Base-by-base conservation (phyloP, 768 basidiomycete genomes). In the Mycena rosella region DNA sequence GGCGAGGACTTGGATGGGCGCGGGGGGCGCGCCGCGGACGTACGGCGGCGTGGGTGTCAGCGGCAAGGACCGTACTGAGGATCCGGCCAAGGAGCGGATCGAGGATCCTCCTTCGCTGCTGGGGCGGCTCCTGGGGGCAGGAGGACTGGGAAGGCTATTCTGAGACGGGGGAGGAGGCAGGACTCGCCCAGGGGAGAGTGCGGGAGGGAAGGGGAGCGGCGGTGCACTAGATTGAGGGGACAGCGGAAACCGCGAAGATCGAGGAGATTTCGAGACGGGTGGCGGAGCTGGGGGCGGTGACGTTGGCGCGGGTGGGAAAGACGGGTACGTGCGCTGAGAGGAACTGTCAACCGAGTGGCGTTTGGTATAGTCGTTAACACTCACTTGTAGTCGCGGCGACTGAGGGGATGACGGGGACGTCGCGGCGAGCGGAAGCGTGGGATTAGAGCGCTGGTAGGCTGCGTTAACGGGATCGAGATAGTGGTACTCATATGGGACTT, bases 371-470 rank as follows among this genome's bases (percentile, higher is more conserved):
- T 29, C 26, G 20, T 26, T 45, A 4, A 18, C 30, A 67, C 65
- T 60, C 58, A 67, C 65, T 27, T 20, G 59, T 26, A 8, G 36
- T 29, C 47, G 52, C 17, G 22, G 60, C 9, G n/a, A n/a, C n/a
- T n/a, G n/a, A n/a, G 45, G 52, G 2, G 30, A 79, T 72, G 36
- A 78, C 72, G 30, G 77, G 68, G 65, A 81, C 81, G 59, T 83
- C 78, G 32, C 70, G 49, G 59, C 51, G 20, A 42, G 73, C 74
- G 58, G 65, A 27, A 52, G 40, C 13, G 66, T n/a, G 7, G 48
- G 63, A 26, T 11, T 42, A 17, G 65, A 51, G 38, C 44, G 59
- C 65, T 68, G 30, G 29, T 20, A 60, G 22, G 15, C 45, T 15
- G 47, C 5, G 24, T 67, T 4, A 60, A 56, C 29, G n/a, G n/a